A percentile compares a stretch with the other conserved stretches of the same genome.
These are phyloP conservation scores for Viridothelium virens DNA, from an alignment of 495 filamentous ascomycete species.

Conservation along the genomic window DNA sequence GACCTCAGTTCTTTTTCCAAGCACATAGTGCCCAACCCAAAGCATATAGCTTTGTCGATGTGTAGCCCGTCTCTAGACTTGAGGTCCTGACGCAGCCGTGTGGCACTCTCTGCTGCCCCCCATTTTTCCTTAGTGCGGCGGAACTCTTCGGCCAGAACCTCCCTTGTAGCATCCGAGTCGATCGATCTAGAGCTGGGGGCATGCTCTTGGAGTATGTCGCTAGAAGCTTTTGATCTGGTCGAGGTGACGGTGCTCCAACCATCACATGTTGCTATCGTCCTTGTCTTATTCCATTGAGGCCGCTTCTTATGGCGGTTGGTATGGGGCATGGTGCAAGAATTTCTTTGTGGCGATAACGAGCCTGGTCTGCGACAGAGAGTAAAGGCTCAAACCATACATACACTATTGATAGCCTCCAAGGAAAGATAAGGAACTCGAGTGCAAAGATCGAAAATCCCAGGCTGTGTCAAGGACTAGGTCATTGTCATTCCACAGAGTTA, in stretches of 20 bases:
- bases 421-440: too few relatives aligned
- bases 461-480: too few relatives aligned
- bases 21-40: constrained; percentile 20
- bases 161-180: not conserved
- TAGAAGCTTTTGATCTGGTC: not conserved
- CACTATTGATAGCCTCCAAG: not conserved
- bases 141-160: not conserved
- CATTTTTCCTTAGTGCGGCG: not conserved
- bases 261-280: not conserved
- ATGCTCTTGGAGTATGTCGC: not conserved
- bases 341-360: not conserved
- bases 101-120: not conserved
- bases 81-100: not conserved
- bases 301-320: constrained; percentile 1
- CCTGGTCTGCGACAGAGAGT: not conserved
- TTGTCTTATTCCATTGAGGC: constrained; percentile 10
- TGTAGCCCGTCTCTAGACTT: not conserved
- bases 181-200: not conserved
- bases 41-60: constrained; percentile 17
- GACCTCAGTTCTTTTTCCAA: not conserved
- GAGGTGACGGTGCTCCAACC: constrained; percentile 5
- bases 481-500: too few relatives aligned
- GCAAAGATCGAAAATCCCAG: too few relatives aligned
- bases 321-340: not conserved
- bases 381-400: not conserved